Base-by-base conservation (phyloP, 1,284 basidiomycete species). In the Pyrrhoderma lamaoense region DNA sequence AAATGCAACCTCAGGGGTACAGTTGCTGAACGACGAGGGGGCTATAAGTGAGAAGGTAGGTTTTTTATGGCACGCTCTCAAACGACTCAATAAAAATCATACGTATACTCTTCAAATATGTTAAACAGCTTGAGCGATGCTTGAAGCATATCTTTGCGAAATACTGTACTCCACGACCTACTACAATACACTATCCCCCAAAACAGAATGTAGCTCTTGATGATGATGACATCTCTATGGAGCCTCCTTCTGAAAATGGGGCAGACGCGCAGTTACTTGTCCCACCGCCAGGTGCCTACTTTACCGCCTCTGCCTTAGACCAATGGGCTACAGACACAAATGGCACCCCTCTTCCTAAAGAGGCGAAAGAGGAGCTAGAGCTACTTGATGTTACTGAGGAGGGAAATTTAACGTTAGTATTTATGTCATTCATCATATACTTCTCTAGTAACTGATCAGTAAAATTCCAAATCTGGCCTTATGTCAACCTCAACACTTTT, bases 321-420 rank as follows among this genome's bases (percentile, higher is more conserved):
- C 70, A 73, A 40, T 89, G 84, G 82, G 85, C 85, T 18, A 68
- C 67, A 31, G 86, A 87, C 57, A 89, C 86, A 11, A 89, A 89
- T 56, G 86, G 86, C 23, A 72, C 75, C 25, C 79, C 82, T 14
- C 83, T 89, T 58, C 75, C 81, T 18, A 71, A 80, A 47, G 86
- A 84, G 58, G 82, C 82, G 22, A 88, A 86, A 64, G 79, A 86
- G 49, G 87, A 89, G 62, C 71, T 89, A 31, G 82, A 85, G 58
- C 85, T 82, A 60, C 71, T 89, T 60, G 85, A 89, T 67, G 77
- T 83, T 5, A 85, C 76, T 16, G 80, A 80, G 37, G 75, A 80
- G 44, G 83, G 85, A n/a, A 68, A 75, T 55, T 69, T 89, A 53
- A 89, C 85, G 85, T 88, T 63, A 54, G 85, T 72, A 7, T 25